Conservation (phyloP, 345 rosid genomes). For the Salix purpurea region DNA sequence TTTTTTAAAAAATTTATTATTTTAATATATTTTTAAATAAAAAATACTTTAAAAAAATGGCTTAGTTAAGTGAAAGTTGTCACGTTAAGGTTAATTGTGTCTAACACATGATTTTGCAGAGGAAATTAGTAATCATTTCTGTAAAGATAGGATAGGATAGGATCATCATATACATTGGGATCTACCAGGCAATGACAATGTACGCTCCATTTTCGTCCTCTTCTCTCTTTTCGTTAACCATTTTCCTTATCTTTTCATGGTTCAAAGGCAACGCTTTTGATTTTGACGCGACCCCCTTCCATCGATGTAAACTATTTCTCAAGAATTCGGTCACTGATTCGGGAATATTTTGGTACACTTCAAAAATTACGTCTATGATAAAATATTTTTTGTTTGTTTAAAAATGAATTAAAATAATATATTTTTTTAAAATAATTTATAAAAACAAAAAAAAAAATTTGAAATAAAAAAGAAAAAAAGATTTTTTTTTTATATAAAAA, state of each 20-base stretch:
- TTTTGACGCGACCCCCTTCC: neutral
- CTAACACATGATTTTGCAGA: neutral
- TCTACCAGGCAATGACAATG: neutral
- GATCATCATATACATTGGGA: neutral
- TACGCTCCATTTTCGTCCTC: neutral
- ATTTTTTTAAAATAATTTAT: no score
- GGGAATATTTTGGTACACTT: neutral
- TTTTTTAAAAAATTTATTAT: no score
- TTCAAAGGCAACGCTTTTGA: neutral
- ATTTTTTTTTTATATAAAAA: no score
- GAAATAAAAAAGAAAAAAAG: no score
- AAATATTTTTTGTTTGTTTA: no score
- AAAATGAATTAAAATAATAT: no score
- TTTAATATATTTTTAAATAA: no score
- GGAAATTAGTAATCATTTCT: no score
- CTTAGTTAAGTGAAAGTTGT: neutral
- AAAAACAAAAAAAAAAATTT: no score
- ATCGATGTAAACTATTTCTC: neutral
- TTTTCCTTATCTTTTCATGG: neutral
- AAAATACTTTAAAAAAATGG: neutral
- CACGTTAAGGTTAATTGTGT: neutral
- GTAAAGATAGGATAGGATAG: neutral
- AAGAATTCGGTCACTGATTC: neutral
- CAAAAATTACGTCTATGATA: no score
- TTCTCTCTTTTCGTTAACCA: neutral